Evolutionary conservation across 805 yeast genomes (phyloP).

Genomic region (Wickerhamomyces chambardii): DNA sequence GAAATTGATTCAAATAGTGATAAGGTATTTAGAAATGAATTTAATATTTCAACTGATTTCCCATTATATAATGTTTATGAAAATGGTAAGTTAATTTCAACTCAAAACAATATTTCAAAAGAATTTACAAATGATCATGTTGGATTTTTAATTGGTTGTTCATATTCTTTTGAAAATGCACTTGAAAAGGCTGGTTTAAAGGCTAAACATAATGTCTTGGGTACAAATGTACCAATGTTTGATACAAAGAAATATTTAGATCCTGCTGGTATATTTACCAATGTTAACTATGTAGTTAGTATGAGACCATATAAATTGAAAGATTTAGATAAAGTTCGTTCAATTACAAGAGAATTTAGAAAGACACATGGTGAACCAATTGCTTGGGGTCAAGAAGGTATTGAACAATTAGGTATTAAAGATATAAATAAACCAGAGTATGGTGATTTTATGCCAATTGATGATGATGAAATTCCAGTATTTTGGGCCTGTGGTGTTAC

Average conservation of each 20-base stretch:
- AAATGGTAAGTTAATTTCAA: constrained; percentile 19
- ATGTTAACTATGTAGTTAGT: constrained; percentile 28
- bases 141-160: constrained; percentile 34
- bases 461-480: constrained; percentile 28
- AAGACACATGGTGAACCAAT: constrained; percentile 32
- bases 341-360: constrained; percentile 20
- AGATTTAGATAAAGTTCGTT: constrained; percentile 21
- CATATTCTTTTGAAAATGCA: constrained; percentile 29
- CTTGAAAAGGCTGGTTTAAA: constrained; percentile 20
- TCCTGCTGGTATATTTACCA: constrained; percentile 22
- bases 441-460: constrained; percentile 23
- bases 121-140: constrained; percentile 26
- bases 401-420: constrained; percentile 23
- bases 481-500: constrained; percentile 39
- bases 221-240: constrained; percentile 19
- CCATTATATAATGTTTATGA: constrained; percentile 26
- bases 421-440: constrained; percentile 25
- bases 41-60: constrained; percentile 25
- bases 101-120: constrained; percentile 15
- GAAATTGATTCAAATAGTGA: constrained; percentile 7
- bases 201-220: constrained; percentile 16
- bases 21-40: constrained; percentile 4
- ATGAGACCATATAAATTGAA: constrained; percentile 28
- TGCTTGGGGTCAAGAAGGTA: constrained; percentile 32
- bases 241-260: constrained; percentile 16